Evolutionary conservation across 148 eudicot genomes (phyloP).

Genomic region (Gaultheria prostrata): DNA sequence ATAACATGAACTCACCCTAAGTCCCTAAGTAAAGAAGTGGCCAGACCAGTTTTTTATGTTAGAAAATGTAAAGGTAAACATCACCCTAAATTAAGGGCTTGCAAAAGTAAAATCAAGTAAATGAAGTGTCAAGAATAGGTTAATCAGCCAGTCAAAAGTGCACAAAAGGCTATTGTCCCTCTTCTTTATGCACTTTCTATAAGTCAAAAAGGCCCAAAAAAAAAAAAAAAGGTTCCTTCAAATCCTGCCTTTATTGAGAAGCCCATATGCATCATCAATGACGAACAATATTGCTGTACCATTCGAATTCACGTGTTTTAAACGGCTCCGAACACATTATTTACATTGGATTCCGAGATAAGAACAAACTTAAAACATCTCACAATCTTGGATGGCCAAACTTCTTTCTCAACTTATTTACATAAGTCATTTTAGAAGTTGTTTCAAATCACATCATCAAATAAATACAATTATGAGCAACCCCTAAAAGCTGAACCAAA

Average conservation of each 20-base stretch:
- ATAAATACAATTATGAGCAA: not conserved
- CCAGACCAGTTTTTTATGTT: no score
- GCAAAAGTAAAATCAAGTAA: not conserved
- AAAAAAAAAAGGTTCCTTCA: constrained; percentile 2
- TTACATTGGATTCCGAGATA: not conserved
- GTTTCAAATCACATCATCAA: not conserved
- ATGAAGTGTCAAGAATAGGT: not conserved
- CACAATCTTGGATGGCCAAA: not conserved
- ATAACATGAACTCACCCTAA: no score
- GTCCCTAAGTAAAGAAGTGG: no score
- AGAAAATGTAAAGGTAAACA: not conserved
- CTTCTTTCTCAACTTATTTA: not conserved
- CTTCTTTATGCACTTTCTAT: constrained; percentile 4
- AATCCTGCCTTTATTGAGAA: not conserved
- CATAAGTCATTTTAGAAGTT: not conserved
- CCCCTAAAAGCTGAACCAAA: constrained; percentile 9
- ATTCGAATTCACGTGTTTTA: not conserved
- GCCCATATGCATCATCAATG: constrained; percentile 22
- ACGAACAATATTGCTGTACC: constrained; percentile 5
- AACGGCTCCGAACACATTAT: not conserved
- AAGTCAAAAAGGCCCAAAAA: constrained; percentile 20
- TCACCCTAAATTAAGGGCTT: not conserved
- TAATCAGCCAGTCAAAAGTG: constrained; percentile 11
- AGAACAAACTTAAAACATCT: not conserved
- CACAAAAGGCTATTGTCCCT: not conserved